Conservation (phyloP, 768 basidiomycete species). For the Leccinum rimulosum region DNA sequence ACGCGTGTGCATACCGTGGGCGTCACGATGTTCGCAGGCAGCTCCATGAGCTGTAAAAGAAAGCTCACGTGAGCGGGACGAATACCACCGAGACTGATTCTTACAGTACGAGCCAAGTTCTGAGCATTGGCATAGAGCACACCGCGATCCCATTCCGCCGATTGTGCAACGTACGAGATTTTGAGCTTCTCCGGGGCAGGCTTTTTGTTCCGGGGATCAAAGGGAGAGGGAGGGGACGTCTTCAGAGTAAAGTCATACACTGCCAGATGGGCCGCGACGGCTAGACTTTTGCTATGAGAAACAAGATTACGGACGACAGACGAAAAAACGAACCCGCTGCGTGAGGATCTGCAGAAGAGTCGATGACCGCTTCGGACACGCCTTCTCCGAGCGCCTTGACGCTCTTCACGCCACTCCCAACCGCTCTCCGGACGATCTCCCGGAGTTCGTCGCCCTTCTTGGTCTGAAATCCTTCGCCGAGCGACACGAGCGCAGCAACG, state of each 20-base stretch:
- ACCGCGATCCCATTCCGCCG: constrained; percentile 69
- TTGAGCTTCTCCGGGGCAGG: constrained; percentile 48
- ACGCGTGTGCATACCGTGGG: constrained; percentile 54
- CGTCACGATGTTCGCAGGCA: constrained; percentile 84
- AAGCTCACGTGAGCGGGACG: background rate
- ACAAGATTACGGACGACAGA: background rate
- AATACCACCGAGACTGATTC: constrained; percentile 9
- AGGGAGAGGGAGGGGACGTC: constrained; percentile 63
- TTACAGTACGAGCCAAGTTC: constrained; percentile 75
- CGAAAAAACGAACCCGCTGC: constrained; percentile 56
- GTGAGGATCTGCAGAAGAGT: constrained; percentile 67
- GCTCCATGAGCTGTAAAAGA: constrained; percentile 66
- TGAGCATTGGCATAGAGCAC: constrained; percentile 72
- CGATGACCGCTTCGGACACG: constrained; percentile 59
- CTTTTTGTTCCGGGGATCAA: constrained; percentile 58
- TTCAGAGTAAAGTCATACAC: constrained; percentile 76
- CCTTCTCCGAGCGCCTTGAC: constrained; percentile 59
- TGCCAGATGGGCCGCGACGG: constrained; percentile 76
- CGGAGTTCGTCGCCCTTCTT: constrained; percentile 47
- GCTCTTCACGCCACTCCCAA: constrained; percentile 72
- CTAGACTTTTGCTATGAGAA: constrained; percentile 33
- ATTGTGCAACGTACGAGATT: constrained; percentile 44
- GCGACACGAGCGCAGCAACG: constrained; percentile 54
- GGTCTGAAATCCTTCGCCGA: constrained; percentile 51
- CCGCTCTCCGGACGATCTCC: constrained; percentile 68